Evolutionary conservation across 139 green algal species (phyloP).

Genomic region (Zygnema cylindricum): DNA sequence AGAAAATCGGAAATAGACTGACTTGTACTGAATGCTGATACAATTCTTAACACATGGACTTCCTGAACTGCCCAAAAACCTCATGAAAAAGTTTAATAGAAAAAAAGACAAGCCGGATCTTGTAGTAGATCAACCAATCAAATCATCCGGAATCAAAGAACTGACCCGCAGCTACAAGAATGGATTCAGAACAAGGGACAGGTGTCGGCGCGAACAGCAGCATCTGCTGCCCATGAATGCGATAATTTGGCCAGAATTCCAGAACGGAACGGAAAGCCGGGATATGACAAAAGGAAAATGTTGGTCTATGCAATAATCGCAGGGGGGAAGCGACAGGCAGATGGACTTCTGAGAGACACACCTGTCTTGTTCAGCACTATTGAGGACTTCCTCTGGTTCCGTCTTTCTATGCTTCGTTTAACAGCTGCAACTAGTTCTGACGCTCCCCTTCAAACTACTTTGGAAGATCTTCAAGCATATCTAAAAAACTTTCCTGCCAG

Average conservation of each 20-base stretch:
- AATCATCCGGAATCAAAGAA: too few species aligned
- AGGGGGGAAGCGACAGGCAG: conserved; percentile 70
- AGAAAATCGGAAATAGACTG: too few species aligned
- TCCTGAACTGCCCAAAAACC: too few species aligned
- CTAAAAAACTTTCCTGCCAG: conserved; percentile 77
- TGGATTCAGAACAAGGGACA: conserved; percentile 42
- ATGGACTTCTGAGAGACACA: conserved; percentile 64
- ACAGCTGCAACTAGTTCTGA: not conserved
- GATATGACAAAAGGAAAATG: conserved; percentile 55
- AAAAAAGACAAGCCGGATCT: too few species aligned
- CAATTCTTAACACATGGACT: too few species aligned
- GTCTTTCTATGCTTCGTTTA: conserved; percentile 29
- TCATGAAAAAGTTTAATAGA: too few species aligned
- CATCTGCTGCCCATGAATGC: conserved; percentile 65
- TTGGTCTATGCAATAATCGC: conserved; percentile 74
- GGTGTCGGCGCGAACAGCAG: conserved; percentile 25
- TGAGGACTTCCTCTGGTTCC: conserved; percentile 90
- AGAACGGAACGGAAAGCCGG: conserved; percentile 19
- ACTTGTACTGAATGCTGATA: too few species aligned
- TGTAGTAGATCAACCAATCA: too few species aligned
- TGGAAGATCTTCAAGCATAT: conserved; percentile 80
- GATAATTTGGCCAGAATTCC: conserved; percentile 65
- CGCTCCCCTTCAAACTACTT: conserved; percentile 11
- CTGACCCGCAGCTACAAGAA: conserved; percentile 44
- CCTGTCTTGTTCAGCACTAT: conserved; percentile 82